Conservation (phyloP, 2,329 filamentous ascomycete genomes). For the Xylaria sp. region DNA sequence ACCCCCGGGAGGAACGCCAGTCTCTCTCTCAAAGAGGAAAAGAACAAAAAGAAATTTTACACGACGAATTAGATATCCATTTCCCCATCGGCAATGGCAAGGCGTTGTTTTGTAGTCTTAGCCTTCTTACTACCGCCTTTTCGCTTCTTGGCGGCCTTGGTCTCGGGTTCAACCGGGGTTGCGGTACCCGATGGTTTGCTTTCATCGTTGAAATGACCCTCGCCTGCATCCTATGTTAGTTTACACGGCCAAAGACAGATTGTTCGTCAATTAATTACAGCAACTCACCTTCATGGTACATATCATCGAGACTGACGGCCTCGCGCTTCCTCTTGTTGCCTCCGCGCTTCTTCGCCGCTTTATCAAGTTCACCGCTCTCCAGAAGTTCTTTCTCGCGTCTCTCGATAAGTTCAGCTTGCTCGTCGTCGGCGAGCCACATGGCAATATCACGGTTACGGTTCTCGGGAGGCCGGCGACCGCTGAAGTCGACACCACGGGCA, state of each 20-base stretch:
- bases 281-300: constrained; percentile 97
- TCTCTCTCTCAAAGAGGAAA: constrained; percentile 17
- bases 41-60: constrained; percentile 38
- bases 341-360: constrained; percentile 70
- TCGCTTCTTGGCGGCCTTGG: constrained; percentile 63
- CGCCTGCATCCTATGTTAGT: constrained; percentile 69
- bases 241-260: constrained; percentile 20
- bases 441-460: constrained; percentile 98
- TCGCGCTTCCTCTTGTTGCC: constrained; percentile 66
- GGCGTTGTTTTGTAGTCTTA: constrained; percentile 75
- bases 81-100: constrained; percentile 74
- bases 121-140: constrained; percentile 69
- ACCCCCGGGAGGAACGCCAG: constrained; percentile 28
- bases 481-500: constrained; percentile 91
- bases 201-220: constrained; percentile 93
- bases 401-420: constrained; percentile 94
- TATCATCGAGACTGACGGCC: constrained; percentile 84
- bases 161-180: constrained; percentile 75
- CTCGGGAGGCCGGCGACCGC: constrained; percentile 85
- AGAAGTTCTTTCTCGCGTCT: constrained; percentile 88
- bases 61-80: constrained; percentile 51
- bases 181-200: constrained; percentile 87
- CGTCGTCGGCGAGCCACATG: constrained; percentile 98
- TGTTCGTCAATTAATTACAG: background rate
- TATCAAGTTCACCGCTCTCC: constrained; percentile 75